Base-by-base conservation (phyloP, 2,329 filamentous ascomycete species). In the Elsinoe perseae region DNA sequence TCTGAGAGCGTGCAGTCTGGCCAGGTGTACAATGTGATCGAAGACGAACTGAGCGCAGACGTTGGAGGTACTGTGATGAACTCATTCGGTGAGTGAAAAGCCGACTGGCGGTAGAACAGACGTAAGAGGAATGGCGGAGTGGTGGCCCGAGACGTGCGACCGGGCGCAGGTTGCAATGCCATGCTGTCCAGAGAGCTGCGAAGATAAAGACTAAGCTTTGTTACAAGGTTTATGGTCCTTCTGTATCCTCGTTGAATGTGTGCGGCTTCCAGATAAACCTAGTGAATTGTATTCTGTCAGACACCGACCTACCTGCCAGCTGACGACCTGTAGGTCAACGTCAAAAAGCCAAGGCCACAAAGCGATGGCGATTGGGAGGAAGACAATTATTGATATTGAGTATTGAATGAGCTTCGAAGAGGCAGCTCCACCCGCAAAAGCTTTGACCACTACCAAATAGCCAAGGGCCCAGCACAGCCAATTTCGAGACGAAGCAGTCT, bases 21-120 rank as follows among this genome's bases (percentile, higher is more conserved):
- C 87, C 89, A 95, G 57, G 90, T 91, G 76, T 96, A 91, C 64
- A 96, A 84, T 60, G 87, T 80, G 23, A 95, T 76, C 44, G 63
- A 64, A 14, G 67, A 60, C 30, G 64, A 60, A n/a, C 64, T 62
- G 82, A 20, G 87, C 78, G 53, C 79, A 72, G 57, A 75, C 67
- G 56, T 75, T 63, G 18, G 81, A 67, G 63, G 80, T 23, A 69
- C 65, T 25, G 74, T 70, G 44, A 69, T 67, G 68, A 93, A 89
- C 62, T 92, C 87, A 58, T 87, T 82, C 30, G 83, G 79, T 61
- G 85, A 88, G 71, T 92, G 85, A 65, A 89, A 91, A 42, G 80
- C 78, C 65, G 84, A 82, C 14, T 79, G 81, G 59, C 84, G 83
- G 72, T 92, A 95, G 75, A 91, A 95, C 59, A 95, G 80, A 68